phyloP scores from a whole-genome alignment of 352 stramenopile species.

The Phytophthora megakarya region DNA sequence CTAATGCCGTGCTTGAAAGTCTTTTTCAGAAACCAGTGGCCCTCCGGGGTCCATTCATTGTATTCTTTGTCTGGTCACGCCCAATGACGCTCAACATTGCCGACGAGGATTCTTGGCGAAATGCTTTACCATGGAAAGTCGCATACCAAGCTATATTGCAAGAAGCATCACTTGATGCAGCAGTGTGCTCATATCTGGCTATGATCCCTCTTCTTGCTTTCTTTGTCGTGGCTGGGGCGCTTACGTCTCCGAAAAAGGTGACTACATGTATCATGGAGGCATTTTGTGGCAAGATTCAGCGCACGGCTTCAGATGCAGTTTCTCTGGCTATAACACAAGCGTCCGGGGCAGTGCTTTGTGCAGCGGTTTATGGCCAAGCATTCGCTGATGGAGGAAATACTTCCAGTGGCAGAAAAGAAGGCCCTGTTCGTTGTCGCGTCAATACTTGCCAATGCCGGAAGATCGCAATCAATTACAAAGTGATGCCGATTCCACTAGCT shows the following conservation, averaged over 20 bases:
- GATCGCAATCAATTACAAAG: conserved; percentile 7
- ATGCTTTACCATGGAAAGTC: conserved; percentile 48
- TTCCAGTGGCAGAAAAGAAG: conserved; percentile 2
- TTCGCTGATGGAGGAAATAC: conserved; percentile 11
- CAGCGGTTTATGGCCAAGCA: conserved; percentile 30
- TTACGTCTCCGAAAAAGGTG: conserved; percentile 46
- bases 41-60: conserved; percentile 42
- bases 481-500: conserved; percentile 33
- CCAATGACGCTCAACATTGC: conserved; percentile 36
- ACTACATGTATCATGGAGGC: conserved; percentile 48
- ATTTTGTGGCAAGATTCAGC: conserved; percentile 39
- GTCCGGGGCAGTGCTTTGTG: conserved; percentile 47
- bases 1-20: conserved; percentile 28
- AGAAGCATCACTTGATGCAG: conserved; percentile 28
- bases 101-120: conserved; percentile 45
- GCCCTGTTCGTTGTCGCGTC: neutral
- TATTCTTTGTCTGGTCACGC: conserved; percentile 58
- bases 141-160: conserved; percentile 41
- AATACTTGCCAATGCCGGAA: conserved; percentile 37
- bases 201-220: conserved; percentile 50
- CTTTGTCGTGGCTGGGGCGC: conserved; percentile 39
- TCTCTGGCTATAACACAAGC: conserved; percentile 36
- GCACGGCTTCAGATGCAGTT: conserved; percentile 32
- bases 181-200: conserved; percentile 38
- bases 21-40: conserved; percentile 32